phyloP scores from a whole-genome alignment of 768 basidiomycete species.

The Termitomyces titanicus region DNA sequence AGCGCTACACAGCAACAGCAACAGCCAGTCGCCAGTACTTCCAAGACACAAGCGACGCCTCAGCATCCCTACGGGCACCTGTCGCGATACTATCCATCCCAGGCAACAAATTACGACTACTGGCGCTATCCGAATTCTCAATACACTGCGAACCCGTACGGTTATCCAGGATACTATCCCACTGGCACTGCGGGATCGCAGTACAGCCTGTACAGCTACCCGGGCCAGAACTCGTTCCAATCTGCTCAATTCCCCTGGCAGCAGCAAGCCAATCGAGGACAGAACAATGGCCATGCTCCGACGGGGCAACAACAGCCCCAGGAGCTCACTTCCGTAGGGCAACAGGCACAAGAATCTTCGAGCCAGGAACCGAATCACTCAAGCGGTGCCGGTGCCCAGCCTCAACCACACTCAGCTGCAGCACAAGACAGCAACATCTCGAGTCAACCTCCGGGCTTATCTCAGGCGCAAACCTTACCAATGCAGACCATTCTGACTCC shows the following conservation, averaged over 20 bases:
- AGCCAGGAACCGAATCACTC: neutral
- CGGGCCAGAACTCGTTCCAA: slow-evolving; percentile 17
- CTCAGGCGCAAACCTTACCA: slow-evolving; percentile 1
- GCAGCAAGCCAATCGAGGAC: slow-evolving; percentile 30
- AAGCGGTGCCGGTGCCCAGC: neutral
- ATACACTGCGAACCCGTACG: slow-evolving; percentile 22
- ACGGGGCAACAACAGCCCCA: neutral
- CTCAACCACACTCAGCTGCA: neutral
- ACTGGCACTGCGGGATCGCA: slow-evolving; percentile 12
- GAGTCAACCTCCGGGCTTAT: neutral
- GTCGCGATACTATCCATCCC: slow-evolving; percentile 18
- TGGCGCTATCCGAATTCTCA: slow-evolving; percentile 30
- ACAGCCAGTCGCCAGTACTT: slow-evolving; percentile 11
- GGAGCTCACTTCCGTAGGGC: no score
- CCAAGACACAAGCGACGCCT: slow-evolving; percentile 1
- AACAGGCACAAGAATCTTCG: neutral
- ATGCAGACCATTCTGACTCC: neutral
- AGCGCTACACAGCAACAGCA: slow-evolving; percentile 5
- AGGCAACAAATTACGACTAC: slow-evolving; percentile 30
- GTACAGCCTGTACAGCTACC: slow-evolving; percentile 24
- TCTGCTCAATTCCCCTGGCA: slow-evolving; percentile 29
- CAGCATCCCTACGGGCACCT: slow-evolving; percentile 15
- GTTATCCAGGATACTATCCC: slow-evolving; percentile 27
- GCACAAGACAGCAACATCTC: neutral
- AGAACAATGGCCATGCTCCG: slow-evolving; percentile 1